A percentile compares a stretch with the other conserved stretches of the same genome.
Evolutionary conservation across 176 grass and related monocot genomes (phyloP).

Genomic region (Avena sativa): DNA sequence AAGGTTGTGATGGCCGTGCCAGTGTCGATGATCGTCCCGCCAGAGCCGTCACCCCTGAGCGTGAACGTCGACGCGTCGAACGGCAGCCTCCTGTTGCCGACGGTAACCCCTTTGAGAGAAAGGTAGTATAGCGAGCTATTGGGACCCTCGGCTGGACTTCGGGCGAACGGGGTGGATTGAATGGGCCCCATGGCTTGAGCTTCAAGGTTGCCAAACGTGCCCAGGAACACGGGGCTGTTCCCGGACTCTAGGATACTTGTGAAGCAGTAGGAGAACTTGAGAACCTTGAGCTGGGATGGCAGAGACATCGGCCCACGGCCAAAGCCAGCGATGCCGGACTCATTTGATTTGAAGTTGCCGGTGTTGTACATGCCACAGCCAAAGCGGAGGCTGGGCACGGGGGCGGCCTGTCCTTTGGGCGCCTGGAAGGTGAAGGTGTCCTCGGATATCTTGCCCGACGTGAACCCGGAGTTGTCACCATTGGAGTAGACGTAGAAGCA

Average conservation of each 20-base stretch:
- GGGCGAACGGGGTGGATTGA: conserved; percentile 49
- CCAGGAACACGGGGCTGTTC: conserved; percentile 59
- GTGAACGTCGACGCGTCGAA: conserved; percentile 48
- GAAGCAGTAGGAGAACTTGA: conserved; percentile 70
- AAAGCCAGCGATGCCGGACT: conserved; percentile 45
- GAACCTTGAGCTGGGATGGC: conserved; percentile 58
- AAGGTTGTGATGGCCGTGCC: conserved; percentile 51
- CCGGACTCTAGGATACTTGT: conserved; percentile 43
- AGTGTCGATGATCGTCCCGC: conserved; percentile 68
- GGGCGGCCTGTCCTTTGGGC: not conserved
- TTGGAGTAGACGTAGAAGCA: conserved; percentile 53
- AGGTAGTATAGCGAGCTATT: conserved; percentile 50
- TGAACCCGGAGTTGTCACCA: conserved; percentile 34
- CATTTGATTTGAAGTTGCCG: not conserved
- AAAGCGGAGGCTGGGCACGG: conserved; percentile 38
- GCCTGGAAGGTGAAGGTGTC: conserved; percentile 58
- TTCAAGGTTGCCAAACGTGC: conserved; percentile 38
- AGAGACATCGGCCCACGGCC: conserved; percentile 58
- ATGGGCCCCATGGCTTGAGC: not conserved
- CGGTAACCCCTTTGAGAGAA: conserved; percentile 47
- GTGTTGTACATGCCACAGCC: conserved; percentile 52
- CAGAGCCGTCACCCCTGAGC: conserved; percentile 38
- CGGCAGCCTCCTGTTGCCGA: conserved; percentile 41
- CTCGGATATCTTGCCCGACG: conserved; percentile 37
- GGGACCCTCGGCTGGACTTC: not conserved